Conservation (phyloP, 148 eudicot genomes). For the Chenopodium suecicum region DNA sequence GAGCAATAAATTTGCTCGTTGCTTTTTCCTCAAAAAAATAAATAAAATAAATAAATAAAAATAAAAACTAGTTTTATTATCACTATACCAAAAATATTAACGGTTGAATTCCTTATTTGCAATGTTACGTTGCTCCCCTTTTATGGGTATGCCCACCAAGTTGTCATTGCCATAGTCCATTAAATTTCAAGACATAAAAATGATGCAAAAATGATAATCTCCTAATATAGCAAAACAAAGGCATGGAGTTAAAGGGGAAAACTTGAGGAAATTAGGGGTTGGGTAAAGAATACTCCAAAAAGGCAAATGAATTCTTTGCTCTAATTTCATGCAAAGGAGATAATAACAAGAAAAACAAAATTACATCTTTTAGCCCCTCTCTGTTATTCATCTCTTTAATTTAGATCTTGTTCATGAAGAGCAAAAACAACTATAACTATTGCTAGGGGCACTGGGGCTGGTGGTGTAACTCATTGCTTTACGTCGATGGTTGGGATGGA, state of each 20-base stretch:
- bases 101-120: no score
- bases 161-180: background rate
- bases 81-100: no score
- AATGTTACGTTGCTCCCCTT: background rate
- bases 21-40: no score
- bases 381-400: no score
- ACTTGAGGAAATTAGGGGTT: background rate
- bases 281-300: background rate
- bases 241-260: background rate
- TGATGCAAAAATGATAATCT: background rate
- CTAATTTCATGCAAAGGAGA: background rate
- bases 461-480: conserved; percentile 19
- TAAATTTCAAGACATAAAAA: background rate
- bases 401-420: background rate
- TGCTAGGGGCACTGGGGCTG: background rate
- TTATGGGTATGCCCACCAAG: background rate
- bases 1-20: no score
- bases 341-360: background rate
- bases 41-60: no score
- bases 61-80: no score
- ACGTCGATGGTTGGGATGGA: conserved; percentile 17
- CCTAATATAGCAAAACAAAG: background rate
- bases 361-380: background rate
- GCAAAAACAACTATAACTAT: background rate
- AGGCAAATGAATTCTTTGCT: background rate